phyloP scores from a whole-genome alignment of 1,139 yeast genomes.

The Kodamaea sp. region DNA sequence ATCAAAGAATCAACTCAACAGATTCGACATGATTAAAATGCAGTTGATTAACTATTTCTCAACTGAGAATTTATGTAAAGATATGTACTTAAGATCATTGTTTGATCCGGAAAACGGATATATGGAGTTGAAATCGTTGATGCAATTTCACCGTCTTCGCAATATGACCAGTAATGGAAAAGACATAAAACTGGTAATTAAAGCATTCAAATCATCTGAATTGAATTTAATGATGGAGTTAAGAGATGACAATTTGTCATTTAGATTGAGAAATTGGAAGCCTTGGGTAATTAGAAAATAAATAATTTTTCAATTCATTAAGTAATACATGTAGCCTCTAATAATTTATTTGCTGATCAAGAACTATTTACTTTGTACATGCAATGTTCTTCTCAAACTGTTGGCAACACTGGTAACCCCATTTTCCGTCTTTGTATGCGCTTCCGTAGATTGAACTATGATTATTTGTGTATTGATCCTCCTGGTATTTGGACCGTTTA shows the following conservation, averaged over 20 bases:
- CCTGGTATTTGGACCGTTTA: constrained; percentile 27
- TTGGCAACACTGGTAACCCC: constrained; percentile 51
- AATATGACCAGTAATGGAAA: constrained; percentile 20
- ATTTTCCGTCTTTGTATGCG: constrained; percentile 41
- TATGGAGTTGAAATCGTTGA: constrained; percentile 15
- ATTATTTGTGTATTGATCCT: constrained; percentile 35
- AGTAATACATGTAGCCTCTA: neutral
- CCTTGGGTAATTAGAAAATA: constrained; percentile 13
- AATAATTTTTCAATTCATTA: neutral
- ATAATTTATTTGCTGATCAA: neutral
- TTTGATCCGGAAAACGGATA: constrained; percentile 19
- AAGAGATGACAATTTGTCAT: constrained; percentile 11
- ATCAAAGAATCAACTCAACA: neutral
- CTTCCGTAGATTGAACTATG: constrained; percentile 49
- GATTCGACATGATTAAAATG: constrained; percentile 9
- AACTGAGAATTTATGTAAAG: constrained; percentile 24
- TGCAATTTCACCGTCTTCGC: constrained; percentile 19
- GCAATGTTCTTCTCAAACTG: constrained; percentile 11
- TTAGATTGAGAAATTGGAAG: constrained; percentile 19
- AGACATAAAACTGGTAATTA: constrained; percentile 13
- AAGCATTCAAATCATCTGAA: constrained; percentile 14
- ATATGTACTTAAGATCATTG: constrained; percentile 20
- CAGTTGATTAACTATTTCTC: constrained; percentile 27
- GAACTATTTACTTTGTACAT: constrained; percentile 4
- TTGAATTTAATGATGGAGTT: constrained; percentile 15